Percentiles rank a stretch among this genome's conserved stretches.
phyloP scores from a whole-genome alignment of 2,329 filamentous ascomycete genomes.

The Paracoccidioides brasiliensis region DNA sequence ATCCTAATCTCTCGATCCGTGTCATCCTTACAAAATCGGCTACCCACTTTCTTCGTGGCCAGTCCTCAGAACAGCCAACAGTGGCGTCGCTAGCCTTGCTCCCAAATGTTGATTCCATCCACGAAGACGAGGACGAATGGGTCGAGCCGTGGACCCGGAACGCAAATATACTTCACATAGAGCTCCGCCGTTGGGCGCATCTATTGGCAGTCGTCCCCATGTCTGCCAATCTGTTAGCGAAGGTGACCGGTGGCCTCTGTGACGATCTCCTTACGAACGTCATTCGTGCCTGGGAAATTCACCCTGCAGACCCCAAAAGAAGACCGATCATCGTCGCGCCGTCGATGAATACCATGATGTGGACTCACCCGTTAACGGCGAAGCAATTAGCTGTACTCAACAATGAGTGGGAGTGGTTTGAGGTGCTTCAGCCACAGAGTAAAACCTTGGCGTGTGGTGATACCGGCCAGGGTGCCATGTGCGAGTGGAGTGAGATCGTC shows the following conservation, averaged over 20 bases:
- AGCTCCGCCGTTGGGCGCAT: slow-evolving; percentile 70
- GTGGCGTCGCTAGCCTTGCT: slow-evolving; percentile 45
- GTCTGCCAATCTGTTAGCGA: slow-evolving; percentile 74
- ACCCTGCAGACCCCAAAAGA: slow-evolving; percentile 24
- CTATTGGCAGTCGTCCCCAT: slow-evolving; percentile 68
- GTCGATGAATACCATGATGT: slow-evolving; percentile 81
- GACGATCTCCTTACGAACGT: slow-evolving; percentile 64
- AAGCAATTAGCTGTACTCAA: slow-evolving; percentile 55
- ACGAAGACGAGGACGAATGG: slow-evolving; percentile 83
- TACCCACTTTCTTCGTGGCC: slow-evolving; percentile 60
- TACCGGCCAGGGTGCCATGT: slow-evolving; percentile 65
- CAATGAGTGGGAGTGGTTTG: slow-evolving; percentile 54
- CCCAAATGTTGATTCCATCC: slow-evolving; percentile 66
- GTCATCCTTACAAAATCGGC: slow-evolving; percentile 67
- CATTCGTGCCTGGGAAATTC: slow-evolving; percentile 75
- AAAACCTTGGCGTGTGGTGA: slow-evolving; percentile 63
- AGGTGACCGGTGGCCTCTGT: slow-evolving; percentile 63
- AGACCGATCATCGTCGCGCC: slow-evolving; percentile 60
- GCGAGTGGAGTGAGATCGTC: slow-evolving; percentile 61
- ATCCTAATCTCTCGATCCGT: slow-evolving; percentile 58
- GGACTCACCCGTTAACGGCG: slow-evolving; percentile 63
- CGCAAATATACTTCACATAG: slow-evolving; percentile 77
- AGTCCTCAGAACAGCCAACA: slow-evolving; percentile 63
- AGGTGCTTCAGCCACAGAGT: slow-evolving; percentile 17
- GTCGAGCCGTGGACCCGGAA: slow-evolving; percentile 61